These are phyloP conservation scores for Deuterostichococcus epilithicus DNA, from an alignment of 139 green algal genomes.

Conservation along the genomic window DNA sequence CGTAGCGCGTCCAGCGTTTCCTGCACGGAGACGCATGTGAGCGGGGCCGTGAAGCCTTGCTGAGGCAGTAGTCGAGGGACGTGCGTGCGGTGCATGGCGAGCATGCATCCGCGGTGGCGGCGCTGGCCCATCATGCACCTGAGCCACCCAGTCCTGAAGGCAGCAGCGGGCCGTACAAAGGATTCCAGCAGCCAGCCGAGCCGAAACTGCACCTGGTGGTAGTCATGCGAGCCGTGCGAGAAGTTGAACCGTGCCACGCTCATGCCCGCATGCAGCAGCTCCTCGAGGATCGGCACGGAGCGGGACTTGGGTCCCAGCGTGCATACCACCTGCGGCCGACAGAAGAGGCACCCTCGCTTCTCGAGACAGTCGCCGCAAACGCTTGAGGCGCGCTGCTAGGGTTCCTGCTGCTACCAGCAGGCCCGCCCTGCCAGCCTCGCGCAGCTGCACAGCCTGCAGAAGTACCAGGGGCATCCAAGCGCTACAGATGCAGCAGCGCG, in stretches of 20 bases:
- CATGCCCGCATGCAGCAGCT: constrained; percentile 90
- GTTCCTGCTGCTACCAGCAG: too few relatives aligned
- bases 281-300: constrained; percentile 73
- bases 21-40: constrained; percentile 30
- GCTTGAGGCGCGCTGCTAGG: too few relatives aligned
- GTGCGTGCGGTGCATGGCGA: too few relatives aligned
- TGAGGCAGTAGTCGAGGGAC: not conserved
- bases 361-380: too few relatives aligned
- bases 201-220: constrained; percentile 75
- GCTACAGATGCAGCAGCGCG: too few relatives aligned
- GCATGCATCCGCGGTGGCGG: not conserved
- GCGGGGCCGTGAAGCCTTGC: not conserved
- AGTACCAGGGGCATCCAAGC: too few relatives aligned
- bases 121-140: not conserved
- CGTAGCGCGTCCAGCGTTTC: constrained; percentile 92
- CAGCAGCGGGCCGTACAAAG: not conserved
- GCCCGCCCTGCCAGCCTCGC: too few relatives aligned
- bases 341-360: too few relatives aligned
- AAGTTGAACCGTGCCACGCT: constrained; percentile 97
- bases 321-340: constrained; percentile 92
- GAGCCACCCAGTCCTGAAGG: too few relatives aligned
- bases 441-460: too few relatives aligned
- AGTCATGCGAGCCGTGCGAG: constrained; percentile 90
- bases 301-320: constrained; percentile 85
- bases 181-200: not conserved